phyloP scores from a whole-genome alignment of 202 grass and related monocot genomes.

The Brachypodium distachyon region DNA sequence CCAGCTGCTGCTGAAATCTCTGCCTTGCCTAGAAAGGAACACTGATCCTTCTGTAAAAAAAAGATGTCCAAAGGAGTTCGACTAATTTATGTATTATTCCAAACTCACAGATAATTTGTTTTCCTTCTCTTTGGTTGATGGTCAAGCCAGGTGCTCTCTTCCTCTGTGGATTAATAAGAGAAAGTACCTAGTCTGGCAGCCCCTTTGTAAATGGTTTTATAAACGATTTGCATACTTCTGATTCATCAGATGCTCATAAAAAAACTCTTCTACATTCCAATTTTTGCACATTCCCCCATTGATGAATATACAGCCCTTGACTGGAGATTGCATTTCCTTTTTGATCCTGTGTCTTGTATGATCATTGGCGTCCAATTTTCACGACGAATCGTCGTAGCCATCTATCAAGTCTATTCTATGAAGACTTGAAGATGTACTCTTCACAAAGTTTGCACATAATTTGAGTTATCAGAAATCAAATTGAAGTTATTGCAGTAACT shows the following conservation, averaged over 20 bases:
- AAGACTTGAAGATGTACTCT: too few species aligned
- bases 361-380: too few species aligned
- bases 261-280: background rate
- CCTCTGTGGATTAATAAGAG: background rate
- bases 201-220: background rate
- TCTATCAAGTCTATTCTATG: too few species aligned
- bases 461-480: too few species aligned
- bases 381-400: too few species aligned
- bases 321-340: background rate
- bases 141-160: background rate
- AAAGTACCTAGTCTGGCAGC: background rate
- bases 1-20: background rate
- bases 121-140: background rate
- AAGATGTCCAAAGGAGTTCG: background rate
- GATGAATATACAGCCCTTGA: background rate
- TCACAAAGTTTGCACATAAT: too few species aligned
- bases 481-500: too few species aligned
- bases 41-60: background rate
- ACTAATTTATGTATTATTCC: constrained; percentile 1
- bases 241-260: background rate
- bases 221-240: background rate
- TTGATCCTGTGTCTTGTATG: too few species aligned
- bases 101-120: constrained; percentile 3
- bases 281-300: background rate
- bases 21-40: background rate